Conservation (phyloP, 2,329 filamentous ascomycete genomes). For the Hymenoscyphus infarciens region DNA sequence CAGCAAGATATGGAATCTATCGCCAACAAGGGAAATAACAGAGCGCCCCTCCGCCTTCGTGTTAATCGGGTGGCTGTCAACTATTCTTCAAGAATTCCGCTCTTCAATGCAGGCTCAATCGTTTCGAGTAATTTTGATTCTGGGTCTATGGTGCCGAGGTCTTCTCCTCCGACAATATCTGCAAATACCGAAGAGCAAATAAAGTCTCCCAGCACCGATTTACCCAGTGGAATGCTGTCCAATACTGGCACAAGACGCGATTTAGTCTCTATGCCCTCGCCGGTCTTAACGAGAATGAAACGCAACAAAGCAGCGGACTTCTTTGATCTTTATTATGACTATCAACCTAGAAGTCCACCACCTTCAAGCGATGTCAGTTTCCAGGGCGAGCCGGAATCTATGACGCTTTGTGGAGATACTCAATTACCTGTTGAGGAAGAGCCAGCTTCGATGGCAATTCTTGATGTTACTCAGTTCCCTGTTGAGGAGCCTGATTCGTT, state of each 20-base stretch:
- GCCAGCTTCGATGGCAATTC: background rate
- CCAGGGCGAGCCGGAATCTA: background rate
- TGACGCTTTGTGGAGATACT: background rate
- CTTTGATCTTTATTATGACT: conserved; percentile 4
- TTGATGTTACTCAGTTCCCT: too few relatives aligned
- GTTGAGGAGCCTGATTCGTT: too few relatives aligned
- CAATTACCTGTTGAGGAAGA: background rate
- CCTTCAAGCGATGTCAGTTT: background rate
- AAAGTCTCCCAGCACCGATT: background rate
- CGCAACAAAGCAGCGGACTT: conserved; percentile 7
- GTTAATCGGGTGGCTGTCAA: background rate
- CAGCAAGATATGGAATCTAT: background rate
- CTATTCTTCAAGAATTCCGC: background rate
- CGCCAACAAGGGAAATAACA: background rate
- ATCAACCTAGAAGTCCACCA: background rate
- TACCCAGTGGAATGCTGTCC: background rate
- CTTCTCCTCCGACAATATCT: background rate
- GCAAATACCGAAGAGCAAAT: background rate
- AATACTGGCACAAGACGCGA: background rate
- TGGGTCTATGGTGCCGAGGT: background rate
- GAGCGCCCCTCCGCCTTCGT: background rate
- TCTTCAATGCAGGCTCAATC: background rate
- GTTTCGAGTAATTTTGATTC: background rate
- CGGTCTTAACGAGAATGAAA: background rate
- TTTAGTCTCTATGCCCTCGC: background rate